phyloP scores from a whole-genome alignment of 306 rosid species.

The Ormosia semicastrata region DNA sequence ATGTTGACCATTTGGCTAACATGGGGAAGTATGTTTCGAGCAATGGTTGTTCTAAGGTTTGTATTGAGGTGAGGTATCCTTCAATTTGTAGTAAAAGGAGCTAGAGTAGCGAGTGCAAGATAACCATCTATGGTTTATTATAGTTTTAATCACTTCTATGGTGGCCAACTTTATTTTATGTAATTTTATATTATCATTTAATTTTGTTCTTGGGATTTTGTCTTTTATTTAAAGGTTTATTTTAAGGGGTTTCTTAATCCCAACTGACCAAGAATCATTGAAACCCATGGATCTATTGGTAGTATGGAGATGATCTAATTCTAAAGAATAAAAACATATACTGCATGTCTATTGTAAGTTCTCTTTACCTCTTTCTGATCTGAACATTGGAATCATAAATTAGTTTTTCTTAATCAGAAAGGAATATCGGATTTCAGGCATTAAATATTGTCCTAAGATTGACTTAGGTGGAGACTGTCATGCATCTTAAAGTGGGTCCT shows the following conservation, averaged over 20 bases:
- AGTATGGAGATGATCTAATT: slow-evolving; percentile 79
- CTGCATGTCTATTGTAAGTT: slow-evolving; percentile 73
- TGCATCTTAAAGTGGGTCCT: slow-evolving; percentile 38
- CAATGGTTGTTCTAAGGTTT: slow-evolving; percentile 98
- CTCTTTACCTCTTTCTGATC: background rate
- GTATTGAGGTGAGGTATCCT: too few species aligned
- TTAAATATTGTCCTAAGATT: slow-evolving; percentile 73
- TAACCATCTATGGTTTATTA: slow-evolving; percentile 46
- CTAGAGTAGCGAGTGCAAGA: slow-evolving; percentile 48
- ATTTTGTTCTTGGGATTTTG: slow-evolving; percentile 99
- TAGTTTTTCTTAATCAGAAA: background rate
- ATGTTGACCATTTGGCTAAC: slow-evolving; percentile 67
- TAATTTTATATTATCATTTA: too few species aligned
- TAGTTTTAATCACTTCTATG: slow-evolving; percentile 63
- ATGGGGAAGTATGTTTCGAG: slow-evolving; percentile 96
- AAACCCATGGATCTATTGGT: slow-evolving; percentile 68
- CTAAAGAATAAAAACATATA: slow-evolving; percentile 70
- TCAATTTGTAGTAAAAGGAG: too few species aligned
- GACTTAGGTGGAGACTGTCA: slow-evolving; percentile 70
- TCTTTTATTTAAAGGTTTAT: too few species aligned
- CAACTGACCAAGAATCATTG: too few species aligned
- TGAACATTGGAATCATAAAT: background rate
- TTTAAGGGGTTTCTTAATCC: slow-evolving; percentile 73
- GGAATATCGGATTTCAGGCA: slow-evolving; percentile 46
- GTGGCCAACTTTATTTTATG: slow-evolving; percentile 68